Evolutionary conservation across 1,139 yeast genomes (phyloP).

Genomic region (Blastobotrys persicus): DNA sequence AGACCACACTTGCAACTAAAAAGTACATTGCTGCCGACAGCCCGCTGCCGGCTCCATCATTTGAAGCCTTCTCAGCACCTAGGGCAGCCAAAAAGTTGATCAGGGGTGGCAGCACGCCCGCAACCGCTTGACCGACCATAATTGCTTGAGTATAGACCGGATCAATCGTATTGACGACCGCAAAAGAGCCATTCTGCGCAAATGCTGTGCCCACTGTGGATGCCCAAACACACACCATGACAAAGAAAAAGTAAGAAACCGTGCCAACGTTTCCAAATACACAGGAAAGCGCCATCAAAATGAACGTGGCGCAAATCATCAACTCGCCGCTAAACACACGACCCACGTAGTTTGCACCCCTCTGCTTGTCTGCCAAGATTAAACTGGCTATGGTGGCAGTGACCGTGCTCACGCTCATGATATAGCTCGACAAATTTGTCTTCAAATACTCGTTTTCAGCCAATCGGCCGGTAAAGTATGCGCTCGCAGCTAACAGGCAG

Average conservation of each 20-base stretch:
- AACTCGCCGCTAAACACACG: slow-evolving; percentile 61
- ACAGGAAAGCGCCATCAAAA: slow-evolving; percentile 42
- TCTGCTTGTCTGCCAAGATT: slow-evolving; percentile 66
- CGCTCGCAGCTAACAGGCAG: slow-evolving; percentile 81
- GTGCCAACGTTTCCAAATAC: slow-evolving; percentile 33
- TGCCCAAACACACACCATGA: slow-evolving; percentile 44
- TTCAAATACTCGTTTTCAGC: slow-evolving; percentile 52
- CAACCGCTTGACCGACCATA: slow-evolving; percentile 92
- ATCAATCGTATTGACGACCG: slow-evolving; percentile 77
- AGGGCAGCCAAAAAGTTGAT: slow-evolving; percentile 60
- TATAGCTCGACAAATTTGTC: slow-evolving; percentile 69
- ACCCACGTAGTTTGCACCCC: slow-evolving; percentile 56
- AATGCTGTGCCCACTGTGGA: slow-evolving; percentile 52
- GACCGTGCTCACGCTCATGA: slow-evolving; percentile 86
- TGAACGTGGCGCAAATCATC: slow-evolving; percentile 55
- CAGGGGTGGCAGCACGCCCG: slow-evolving; percentile 86
- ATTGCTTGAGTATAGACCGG: slow-evolving; percentile 79
- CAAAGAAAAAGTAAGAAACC: slow-evolving; percentile 47
- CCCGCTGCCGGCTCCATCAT: slow-evolving; percentile 29
- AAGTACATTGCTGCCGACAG: slow-evolving; percentile 48
- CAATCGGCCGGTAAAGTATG: slow-evolving; percentile 71
- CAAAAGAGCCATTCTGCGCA: slow-evolving; percentile 90
- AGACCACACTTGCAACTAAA: slow-evolving; percentile 64
- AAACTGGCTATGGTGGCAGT: slow-evolving; percentile 62
- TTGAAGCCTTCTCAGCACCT: slow-evolving; percentile 24